Base-by-base conservation (phyloP, 2,329 filamentous ascomycete species). In the Clonostachys rosea region DNA sequence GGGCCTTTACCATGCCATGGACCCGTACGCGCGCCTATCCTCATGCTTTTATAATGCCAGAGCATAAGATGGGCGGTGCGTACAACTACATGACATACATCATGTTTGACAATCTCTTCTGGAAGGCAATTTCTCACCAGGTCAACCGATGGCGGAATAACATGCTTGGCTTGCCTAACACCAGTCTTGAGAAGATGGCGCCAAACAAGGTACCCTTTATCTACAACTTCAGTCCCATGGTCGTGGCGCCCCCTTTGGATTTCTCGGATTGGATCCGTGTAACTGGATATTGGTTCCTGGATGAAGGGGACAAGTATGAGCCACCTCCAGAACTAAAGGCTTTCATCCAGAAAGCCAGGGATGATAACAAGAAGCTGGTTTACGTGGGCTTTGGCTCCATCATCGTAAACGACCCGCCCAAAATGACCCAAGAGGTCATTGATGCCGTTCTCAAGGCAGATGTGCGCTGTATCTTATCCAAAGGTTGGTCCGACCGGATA, bases 1-100 rank as follows among this genome's bases (percentile, higher is more conserved):
- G 94, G 47, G 92, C 91, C 0, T 99, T 99, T 62, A 95, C 91
- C 16, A 99, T 99, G 94, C 94, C 94, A 1, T 99, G 94, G 94
- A 96, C 94, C 1, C 84, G 91, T 43, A 99, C 94, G 14, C 79
- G 94, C 46, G 91, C 92, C 1, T 99, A 99, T 58, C 94, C 94
- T 3, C 94, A 99, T 66, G 94, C 94, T 1, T 99, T 99, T 66
- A 87, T 92, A 24, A 91, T 95, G 51, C 88, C 91, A 2, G 89
- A 95, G 52, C 84, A 89, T 66, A 96, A 95, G 69, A 90, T 95
- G 83, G 94, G 94, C 47, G 94, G 94, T 20, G 86, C 86, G 1
- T 97, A 96, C 73, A 99, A 99, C 62, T 91, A 91, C 62, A 84
- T 95, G 60, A 94, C 91, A 0, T 99, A 99, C 57, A 84, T 95